Percentiles rank a stretch among this genome's conserved stretches.
Conservation (phyloP, 352 stramenopile species). For the Saprolegnia diclina region DNA sequence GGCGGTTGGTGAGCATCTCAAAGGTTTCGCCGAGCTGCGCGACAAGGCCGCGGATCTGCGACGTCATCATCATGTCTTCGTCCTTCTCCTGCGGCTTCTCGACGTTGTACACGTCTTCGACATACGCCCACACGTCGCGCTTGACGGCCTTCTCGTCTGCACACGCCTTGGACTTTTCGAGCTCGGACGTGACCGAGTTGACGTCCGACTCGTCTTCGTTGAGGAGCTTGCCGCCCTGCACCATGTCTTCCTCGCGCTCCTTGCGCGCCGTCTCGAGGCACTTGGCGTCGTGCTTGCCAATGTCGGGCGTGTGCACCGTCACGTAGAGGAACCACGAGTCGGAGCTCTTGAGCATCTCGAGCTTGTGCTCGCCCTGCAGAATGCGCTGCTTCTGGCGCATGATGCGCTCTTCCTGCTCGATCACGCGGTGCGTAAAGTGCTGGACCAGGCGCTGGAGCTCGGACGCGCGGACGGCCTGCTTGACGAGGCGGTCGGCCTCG, state of each 20-base stretch:
- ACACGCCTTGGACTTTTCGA: conserved; percentile 50
- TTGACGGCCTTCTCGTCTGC: conserved; percentile 78
- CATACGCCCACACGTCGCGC: conserved; percentile 75
- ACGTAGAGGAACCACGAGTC: conserved; percentile 89
- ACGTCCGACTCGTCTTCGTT: conserved; percentile 81
- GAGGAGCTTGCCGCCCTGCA: conserved; percentile 72
- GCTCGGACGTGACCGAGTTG: conserved; percentile 60
- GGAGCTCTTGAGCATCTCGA: conserved; percentile 86
- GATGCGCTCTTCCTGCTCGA: conserved; percentile 85
- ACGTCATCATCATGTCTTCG: conserved; percentile 90
- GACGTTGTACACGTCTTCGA: conserved; percentile 80
- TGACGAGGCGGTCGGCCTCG: conserved; percentile 77
- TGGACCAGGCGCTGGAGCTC: conserved; percentile 84
- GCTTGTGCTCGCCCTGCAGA: conserved; percentile 84
- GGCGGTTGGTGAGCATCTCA: conserved; percentile 83
- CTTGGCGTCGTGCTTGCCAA: conserved; percentile 82
- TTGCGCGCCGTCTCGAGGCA: conserved; percentile 58
- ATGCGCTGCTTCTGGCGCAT: conserved; percentile 89
- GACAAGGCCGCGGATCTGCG: conserved; percentile 78
- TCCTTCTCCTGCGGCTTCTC: conserved; percentile 83
- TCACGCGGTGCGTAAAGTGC: conserved; percentile 85
- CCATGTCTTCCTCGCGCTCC: conserved; percentile 66
- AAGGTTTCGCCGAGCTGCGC: conserved; percentile 83
- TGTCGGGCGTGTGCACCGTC: conserved; percentile 60
- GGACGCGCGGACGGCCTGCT: conserved; percentile 71